Evolutionary conservation across 345 rosid species (phyloP), one percentile per base, ranked within the genome.

Genomic region (Aquilaria yunnanensis): DNA sequence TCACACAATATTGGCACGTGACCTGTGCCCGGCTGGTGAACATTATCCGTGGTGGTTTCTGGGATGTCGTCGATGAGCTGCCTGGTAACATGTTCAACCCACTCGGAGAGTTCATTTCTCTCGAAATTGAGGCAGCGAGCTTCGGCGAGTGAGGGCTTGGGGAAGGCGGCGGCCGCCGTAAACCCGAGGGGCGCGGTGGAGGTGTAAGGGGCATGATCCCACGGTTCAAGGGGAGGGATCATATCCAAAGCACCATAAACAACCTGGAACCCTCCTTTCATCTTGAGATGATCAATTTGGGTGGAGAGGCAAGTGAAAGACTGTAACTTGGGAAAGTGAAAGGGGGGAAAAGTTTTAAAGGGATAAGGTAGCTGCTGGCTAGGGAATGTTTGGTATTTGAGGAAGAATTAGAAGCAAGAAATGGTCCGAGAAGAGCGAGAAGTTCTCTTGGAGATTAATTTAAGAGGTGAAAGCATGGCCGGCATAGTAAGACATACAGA

Each of bases 11-110:
- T 60, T 57, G 79, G 30, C 43, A 45, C 5, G 68, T 47, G 61
- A 63, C 69, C 14, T 56, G 57, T 23, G 75, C 78, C 51, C 71
- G 55, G 70, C 62, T 71, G 33, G n/a, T 34, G 32, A 37, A 43
- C 14, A 32, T 31, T 29, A 32, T 16, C 74, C 16, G 50, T 57
- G 46, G 14, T 31, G 11, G 68, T 63, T 9, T 74, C 85, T 8
- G 83, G 79, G 69, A 68, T 14, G 71, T 86, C 88, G 54, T 83
- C 82, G 14, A 79, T 71, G 67, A 80, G 85, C 58, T 86, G 89
- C 66, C 69, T 78, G 60, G 86, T 79, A 65, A 81, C 79, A n/a
- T 78, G 78, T 64, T 83, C 86, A 5, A 81, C 92, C 92, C 86
- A 83, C 48, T 83, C 86, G 1, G 86, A 76, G 47, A 86, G 85